A percentile compares a stretch with the other conserved stretches of the same genome.
Conservation (phyloP, 106 monocot genomes). For the Gastrodia elata region DNA sequence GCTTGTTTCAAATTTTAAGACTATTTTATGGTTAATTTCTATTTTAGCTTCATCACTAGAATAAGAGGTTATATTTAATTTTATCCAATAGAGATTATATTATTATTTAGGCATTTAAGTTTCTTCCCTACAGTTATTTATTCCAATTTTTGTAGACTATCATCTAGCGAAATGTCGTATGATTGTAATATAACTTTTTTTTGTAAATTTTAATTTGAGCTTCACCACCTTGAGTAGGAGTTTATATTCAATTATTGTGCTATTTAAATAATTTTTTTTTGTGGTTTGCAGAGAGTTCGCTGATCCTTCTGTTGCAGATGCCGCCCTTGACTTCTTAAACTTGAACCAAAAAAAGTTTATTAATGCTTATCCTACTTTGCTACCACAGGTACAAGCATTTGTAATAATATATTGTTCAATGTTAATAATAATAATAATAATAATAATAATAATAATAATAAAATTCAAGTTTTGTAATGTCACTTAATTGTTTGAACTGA, state of each 20-base stretch:
- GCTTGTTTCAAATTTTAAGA: no score
- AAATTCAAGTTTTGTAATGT: background rate
- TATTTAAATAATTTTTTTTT: slow-evolving; percentile 3
- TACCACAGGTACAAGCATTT: slow-evolving; percentile 60
- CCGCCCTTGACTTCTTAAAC: slow-evolving; percentile 70
- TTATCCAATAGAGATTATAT: no score
- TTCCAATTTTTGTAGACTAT: background rate
- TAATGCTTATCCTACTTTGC: slow-evolving; percentile 60
- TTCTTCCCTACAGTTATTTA: no score
- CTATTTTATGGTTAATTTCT: no score
- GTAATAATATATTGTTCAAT: background rate
- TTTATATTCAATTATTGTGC: background rate
- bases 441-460: background rate
- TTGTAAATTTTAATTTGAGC: background rate
- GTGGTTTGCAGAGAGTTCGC: slow-evolving; percentile 76
- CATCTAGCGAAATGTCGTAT: background rate
- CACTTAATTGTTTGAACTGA: background rate
- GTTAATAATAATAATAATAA: background rate
- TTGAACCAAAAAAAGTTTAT: slow-evolving; percentile 58
- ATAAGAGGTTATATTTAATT: no score
- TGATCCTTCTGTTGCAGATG: slow-evolving; percentile 71
- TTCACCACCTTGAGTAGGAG: background rate
- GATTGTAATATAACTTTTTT: background rate
- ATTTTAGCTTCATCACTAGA: no score
- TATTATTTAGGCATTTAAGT: no score